Evolutionary conservation across 2,329 filamentous ascomycete genomes (phyloP), one percentile per base, ranked within the genome.

Genomic region (Lizonia empirigonia): DNA sequence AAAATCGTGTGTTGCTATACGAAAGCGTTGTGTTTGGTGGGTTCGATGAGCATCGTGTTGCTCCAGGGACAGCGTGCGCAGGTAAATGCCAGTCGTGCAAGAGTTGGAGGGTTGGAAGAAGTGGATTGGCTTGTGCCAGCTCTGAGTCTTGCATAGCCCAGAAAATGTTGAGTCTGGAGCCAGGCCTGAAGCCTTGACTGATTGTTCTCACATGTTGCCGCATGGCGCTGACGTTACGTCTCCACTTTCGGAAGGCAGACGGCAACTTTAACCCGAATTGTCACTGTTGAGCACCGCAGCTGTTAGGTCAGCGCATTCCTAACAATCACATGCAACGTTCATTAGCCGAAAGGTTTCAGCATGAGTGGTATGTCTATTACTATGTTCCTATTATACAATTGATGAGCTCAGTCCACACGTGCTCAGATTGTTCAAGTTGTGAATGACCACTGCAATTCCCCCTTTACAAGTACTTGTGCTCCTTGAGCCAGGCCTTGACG

Each of bases 401-500:
- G 27, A 4, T 44, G 24, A 40, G 22, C 23, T 19, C 26, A n/a
- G 12, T 10, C 22, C 7, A n/a, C n/a, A n/a, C n/a, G n/a, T 37
- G 26, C 26, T 15, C 16, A 10, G 27, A 23, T 32, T 27, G n/a
- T 15, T 26, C 4, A 12, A n/a, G 12, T 27, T 16, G 16, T 32
- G 27, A 20, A 18, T 20, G 24, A 18, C 22, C 23, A 16, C 20
- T 32, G 23, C 19, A 39, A 8, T 37, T 2, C 9, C 37, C 16
- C 24, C 3, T 26, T 36, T 67, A 72, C 64, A 84, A 68, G 63
- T 88, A 89, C 44, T 83, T 82, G 63, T 87, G 85, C 65, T 82
- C 78, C 74, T 84, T 84, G 58, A 90, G 76, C 87, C 88, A 92
- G 45, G 73, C 66, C 70, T 84, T 81, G n/a, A 96, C 89, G 73